Evolutionary conservation across 768 basidiomycete species (phyloP).

Genomic region (Boletus tomentosulus): DNA sequence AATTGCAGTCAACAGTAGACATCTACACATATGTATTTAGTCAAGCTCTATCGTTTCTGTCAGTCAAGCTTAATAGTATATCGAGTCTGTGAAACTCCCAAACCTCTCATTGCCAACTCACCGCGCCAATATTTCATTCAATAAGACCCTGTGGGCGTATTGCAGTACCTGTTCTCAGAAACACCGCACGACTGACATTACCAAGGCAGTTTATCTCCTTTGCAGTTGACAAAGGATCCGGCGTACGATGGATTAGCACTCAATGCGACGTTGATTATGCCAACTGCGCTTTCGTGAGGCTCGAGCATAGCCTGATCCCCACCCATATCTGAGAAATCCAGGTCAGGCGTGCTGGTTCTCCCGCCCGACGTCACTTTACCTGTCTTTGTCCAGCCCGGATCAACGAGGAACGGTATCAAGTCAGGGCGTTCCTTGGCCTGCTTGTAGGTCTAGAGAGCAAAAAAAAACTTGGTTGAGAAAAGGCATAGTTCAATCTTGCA

Average conservation of each 20-base stretch:
- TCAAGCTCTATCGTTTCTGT: neutral
- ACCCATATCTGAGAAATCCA: conserved; percentile 30
- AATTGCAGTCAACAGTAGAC: neutral
- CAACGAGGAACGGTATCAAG: conserved; percentile 29
- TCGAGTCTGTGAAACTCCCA: neutral
- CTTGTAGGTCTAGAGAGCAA: conserved; percentile 31
- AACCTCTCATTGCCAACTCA: neutral
- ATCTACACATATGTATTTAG: neutral
- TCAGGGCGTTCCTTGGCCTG: conserved; percentile 33
- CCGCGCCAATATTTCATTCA: neutral
- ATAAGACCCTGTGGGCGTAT: neutral
- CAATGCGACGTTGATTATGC: conserved; percentile 27
- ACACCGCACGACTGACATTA: conserved; percentile 7
- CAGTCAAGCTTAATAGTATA: neutral
- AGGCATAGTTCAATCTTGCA: neutral
- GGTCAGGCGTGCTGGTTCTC: neutral
- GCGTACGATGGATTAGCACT: conserved; percentile 22
- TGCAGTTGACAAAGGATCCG: conserved; percentile 31
- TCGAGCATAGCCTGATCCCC: conserved; percentile 28
- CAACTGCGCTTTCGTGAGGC: conserved; percentile 28
- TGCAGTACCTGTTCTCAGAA: neutral
- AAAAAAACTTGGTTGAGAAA: neutral
- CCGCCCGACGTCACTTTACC: conserved; percentile 15
- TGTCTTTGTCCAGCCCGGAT: conserved; percentile 41
- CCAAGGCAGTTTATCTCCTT: conserved; percentile 31